Evolutionary conservation across 2,329 filamentous ascomycete species (phyloP).

Genomic region (Claviceps lovelessii): DNA sequence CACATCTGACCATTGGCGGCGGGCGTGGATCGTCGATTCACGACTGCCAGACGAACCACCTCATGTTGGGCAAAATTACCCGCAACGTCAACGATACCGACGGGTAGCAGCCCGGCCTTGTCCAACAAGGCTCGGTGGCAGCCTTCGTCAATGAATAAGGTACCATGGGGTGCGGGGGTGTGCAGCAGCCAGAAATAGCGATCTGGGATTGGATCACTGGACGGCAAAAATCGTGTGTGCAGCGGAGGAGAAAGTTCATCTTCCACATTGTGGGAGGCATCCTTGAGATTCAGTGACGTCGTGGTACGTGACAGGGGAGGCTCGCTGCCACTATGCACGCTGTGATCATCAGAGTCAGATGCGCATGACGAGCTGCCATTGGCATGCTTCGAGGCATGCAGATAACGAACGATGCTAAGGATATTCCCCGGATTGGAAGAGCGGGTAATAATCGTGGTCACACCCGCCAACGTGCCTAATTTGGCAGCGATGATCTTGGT

Average conservation of each 20-base stretch:
- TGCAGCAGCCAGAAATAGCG: slow-evolving; percentile 96
- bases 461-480: slow-evolving; percentile 82
- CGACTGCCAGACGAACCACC: slow-evolving; percentile 72
- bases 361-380: slow-evolving; percentile 1
- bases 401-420: slow-evolving; percentile 67
- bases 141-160: slow-evolving; percentile 82
- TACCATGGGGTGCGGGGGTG: slow-evolving; percentile 79
- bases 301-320: slow-evolving; percentile 24
- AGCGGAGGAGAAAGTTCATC: slow-evolving; percentile 33
- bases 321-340: slow-evolving; percentile 4
- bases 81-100: slow-evolving; percentile 80
- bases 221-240: slow-evolving; percentile 87
- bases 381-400: slow-evolving; percentile 33
- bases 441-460: slow-evolving; percentile 88
- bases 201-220: slow-evolving; percentile 71
- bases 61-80: slow-evolving; percentile 86
- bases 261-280: slow-evolving; percentile 8
- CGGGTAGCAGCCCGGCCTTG: slow-evolving; percentile 79
- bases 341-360: slow-evolving; percentile 11
- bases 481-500: slow-evolving; percentile 93
- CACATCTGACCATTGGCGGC: slow-evolving; percentile 30
- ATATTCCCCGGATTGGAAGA: slow-evolving; percentile 93
- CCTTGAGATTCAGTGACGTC: slow-evolving; percentile 25
- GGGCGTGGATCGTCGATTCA: slow-evolving; percentile 40
- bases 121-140: slow-evolving; percentile 65